Evolutionary conservation across 1,284 basidiomycete species (phyloP).

Genomic region (Exobasidium cylindrosporum): DNA sequence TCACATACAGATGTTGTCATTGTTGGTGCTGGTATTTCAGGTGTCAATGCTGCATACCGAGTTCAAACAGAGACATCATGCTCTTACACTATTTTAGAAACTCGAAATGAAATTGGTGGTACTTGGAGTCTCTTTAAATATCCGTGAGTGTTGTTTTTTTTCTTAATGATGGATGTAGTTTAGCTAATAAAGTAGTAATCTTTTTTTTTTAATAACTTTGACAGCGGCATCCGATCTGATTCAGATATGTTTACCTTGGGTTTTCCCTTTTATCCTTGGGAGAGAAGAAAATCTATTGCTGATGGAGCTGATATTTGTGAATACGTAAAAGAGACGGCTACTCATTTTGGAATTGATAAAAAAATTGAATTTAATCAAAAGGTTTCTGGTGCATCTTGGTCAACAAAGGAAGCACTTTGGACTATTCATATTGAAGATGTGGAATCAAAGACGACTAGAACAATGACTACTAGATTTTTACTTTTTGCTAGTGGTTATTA

Average conservation of each 20-base stretch:
- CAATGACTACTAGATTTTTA: slow-evolving; percentile 35
- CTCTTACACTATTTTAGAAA: slow-evolving; percentile 33
- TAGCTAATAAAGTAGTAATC: slow-evolving; percentile 3
- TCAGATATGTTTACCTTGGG: slow-evolving; percentile 27
- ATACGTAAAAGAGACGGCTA: slow-evolving; percentile 44
- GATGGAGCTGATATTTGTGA: slow-evolving; percentile 40
- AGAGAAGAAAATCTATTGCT: slow-evolving; percentile 25
- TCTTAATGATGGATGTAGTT: too few species aligned
- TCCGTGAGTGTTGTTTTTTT: too few species aligned
- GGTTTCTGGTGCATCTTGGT: slow-evolving; percentile 31
- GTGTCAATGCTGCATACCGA: slow-evolving; percentile 52
- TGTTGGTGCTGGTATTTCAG: slow-evolving; percentile 51
- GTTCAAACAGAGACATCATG: slow-evolving; percentile 34
- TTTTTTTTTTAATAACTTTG: neutral
- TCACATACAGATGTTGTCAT: slow-evolving; percentile 33
- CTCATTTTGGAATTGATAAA: slow-evolving; percentile 41
- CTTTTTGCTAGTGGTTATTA: slow-evolving; percentile 50
- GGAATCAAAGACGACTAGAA: slow-evolving; percentile 13
- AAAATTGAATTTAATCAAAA: slow-evolving; percentile 35
- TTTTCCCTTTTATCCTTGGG: slow-evolving; percentile 26
- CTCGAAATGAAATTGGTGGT: slow-evolving; percentile 34
- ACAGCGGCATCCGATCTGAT: slow-evolving; percentile 22
- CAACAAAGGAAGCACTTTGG: slow-evolving; percentile 37
- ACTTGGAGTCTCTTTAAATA: slow-evolving; percentile 50
- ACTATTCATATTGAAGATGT: slow-evolving; percentile 26